Evolutionary conservation across 1,139 yeast genomes (phyloP).

Genomic region (Suhomyces atakaporum): DNA sequence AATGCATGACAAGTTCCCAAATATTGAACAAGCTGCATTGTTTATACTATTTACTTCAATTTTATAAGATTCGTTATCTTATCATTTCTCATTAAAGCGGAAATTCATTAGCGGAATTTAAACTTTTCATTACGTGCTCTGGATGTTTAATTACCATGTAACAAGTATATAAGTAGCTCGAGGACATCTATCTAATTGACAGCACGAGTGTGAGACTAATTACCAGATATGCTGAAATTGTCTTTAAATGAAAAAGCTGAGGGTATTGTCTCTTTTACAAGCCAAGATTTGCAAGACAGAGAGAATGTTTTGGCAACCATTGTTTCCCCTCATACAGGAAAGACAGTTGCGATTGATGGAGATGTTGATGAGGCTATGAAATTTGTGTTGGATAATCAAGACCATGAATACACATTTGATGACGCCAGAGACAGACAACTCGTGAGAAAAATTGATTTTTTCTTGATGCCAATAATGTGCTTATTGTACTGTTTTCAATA

Average conservation of each 20-base stretch:
- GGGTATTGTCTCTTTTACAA: conserved; percentile 23
- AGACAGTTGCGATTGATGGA: conserved; percentile 29
- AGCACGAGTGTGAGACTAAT: too few relatives aligned
- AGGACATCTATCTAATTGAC: too few relatives aligned
- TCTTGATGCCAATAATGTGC: conserved; percentile 57
- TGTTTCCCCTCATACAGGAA: conserved; percentile 31
- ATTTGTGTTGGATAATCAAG: conserved; percentile 21
- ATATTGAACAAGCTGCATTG: too few relatives aligned
- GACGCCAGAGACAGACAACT: conserved; percentile 24
- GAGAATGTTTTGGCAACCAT: conserved; percentile 29
- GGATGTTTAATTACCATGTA: too few relatives aligned
- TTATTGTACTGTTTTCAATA: conserved; percentile 58
- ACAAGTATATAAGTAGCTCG: too few relatives aligned
- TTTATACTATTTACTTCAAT: too few relatives aligned
- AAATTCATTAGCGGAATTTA: too few relatives aligned
- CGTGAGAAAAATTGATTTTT: conserved; percentile 55
- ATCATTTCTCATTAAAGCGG: too few relatives aligned
- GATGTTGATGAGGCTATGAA: conserved; percentile 40
- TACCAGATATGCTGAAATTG: conserved; percentile 1
- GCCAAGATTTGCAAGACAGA: conserved; percentile 24
- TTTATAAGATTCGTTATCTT: too few relatives aligned
- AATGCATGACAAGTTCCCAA: too few relatives aligned
- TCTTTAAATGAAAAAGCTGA: neutral
- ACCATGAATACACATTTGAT: neutral
- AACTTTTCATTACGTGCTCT: too few relatives aligned